These are phyloP conservation scores for Lachnellula cervina DNA, from an alignment of 2,329 filamentous ascomycete species.

Conservation along the genomic window DNA sequence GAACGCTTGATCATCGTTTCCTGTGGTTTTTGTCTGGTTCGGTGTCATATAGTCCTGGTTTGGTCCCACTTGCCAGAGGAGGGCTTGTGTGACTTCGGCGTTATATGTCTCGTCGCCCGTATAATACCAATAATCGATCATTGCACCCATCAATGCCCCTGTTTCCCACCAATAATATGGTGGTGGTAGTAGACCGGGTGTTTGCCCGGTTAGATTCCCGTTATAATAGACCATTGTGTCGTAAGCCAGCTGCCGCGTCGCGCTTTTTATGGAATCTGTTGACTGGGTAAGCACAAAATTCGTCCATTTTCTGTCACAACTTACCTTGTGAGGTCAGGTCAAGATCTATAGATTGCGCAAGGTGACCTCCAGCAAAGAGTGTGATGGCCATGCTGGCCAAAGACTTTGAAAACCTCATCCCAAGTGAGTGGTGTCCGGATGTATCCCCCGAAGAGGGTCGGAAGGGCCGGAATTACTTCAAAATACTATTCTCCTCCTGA, in stretches of 20 bases:
- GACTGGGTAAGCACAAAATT: not conserved
- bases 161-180: constrained; percentile 59
- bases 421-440: not conserved
- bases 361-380: constrained; percentile 9
- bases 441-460: not conserved
- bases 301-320: not conserved
- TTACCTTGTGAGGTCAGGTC: constrained; percentile 25
- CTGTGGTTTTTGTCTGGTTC: constrained; percentile 63
- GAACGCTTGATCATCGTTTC: constrained; percentile 73
- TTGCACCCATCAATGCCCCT: constrained; percentile 64
- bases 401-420: constrained; percentile 12
- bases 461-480: not conserved
- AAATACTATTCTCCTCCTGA: too few species aligned
- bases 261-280: constrained; percentile 31
- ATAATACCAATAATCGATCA: constrained; percentile 83
- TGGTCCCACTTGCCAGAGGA: constrained; percentile 70
- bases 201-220: constrained; percentile 46
- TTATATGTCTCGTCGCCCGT: constrained; percentile 72
- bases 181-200: constrained; percentile 47
- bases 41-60: constrained; percentile 73
- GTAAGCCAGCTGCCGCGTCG: constrained; percentile 35
- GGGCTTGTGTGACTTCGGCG: constrained; percentile 57
- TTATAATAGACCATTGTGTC: constrained; percentile 49
- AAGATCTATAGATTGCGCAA: constrained; percentile 19
- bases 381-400: constrained; percentile 7